Conservation (phyloP, 768 basidiomycete species). For the Gelatoporia subvermispora region DNA sequence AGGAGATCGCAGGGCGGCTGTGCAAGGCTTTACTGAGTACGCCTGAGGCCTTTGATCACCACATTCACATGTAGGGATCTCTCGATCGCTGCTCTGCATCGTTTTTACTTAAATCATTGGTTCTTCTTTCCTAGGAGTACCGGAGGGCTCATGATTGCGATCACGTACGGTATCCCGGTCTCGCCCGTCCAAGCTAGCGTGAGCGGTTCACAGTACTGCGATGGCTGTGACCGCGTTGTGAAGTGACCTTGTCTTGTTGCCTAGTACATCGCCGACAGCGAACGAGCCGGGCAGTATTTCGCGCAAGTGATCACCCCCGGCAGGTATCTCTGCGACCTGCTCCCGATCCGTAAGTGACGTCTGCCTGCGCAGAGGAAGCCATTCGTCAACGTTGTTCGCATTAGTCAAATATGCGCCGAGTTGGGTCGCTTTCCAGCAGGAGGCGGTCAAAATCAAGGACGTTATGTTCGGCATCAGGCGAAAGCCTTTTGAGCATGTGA, state of each 20-base stretch:
- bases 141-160: conserved; percentile 3
- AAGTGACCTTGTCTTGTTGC: conserved; percentile 16
- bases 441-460: conserved; percentile 8
- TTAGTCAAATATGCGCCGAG: conserved; percentile 17
- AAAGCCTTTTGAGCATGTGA: conserved; percentile 18
- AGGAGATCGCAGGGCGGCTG: conserved; percentile 21
- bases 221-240: too few species aligned
- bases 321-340: conserved; percentile 32
- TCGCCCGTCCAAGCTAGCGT: conserved; percentile 5
- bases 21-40: conserved; percentile 1
- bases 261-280: conserved; percentile 36
- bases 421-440: conserved; percentile 25
- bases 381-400: conserved; percentile 3
- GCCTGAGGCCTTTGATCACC: conserved; percentile 6
- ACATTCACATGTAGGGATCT: conserved; percentile 6
- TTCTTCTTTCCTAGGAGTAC: not conserved
- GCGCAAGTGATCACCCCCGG: conserved; percentile 32
- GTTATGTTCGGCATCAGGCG: conserved; percentile 11
- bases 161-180: conserved; percentile 6
- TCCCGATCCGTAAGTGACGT: conserved; percentile 7
- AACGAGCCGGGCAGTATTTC: conserved; percentile 30
- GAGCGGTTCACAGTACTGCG: not conserved
- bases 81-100: too few species aligned
- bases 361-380: not conserved
- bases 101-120: not conserved